Evolutionary conservation across 768 basidiomycete genomes (phyloP).

Genomic region (Boletus sp.): DNA sequence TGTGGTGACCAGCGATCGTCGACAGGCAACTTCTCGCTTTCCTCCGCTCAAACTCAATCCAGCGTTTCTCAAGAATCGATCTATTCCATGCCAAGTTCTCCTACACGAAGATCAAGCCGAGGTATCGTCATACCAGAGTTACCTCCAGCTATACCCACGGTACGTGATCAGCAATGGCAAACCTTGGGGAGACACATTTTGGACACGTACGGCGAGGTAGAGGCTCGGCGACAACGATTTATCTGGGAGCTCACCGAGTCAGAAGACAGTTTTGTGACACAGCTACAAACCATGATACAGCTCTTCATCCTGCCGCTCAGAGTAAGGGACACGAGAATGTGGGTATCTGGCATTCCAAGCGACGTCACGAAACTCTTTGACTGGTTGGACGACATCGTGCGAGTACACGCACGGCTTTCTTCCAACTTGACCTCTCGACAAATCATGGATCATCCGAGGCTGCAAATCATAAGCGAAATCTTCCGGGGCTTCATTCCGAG

Average conservation of each 20-base stretch:
- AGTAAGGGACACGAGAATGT: constrained; percentile 61
- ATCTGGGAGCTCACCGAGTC: constrained; percentile 68
- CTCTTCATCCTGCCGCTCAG: constrained; percentile 79
- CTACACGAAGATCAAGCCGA: constrained; percentile 9
- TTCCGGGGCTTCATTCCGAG: constrained; percentile 61
- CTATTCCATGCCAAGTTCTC: constrained; percentile 22
- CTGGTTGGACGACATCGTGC: constrained; percentile 85
- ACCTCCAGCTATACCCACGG: constrained; percentile 2
- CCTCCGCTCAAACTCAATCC: constrained; percentile 10
- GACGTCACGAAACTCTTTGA: constrained; percentile 75
- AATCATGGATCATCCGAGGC: constrained; percentile 40
- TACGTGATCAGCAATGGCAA: constrained; percentile 25
- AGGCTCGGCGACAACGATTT: constrained; percentile 62
- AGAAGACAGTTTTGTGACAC: constrained; percentile 67
- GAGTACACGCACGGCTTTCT: constrained; percentile 67
- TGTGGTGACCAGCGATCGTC: constrained; percentile 4
- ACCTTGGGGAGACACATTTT: constrained; percentile 20
- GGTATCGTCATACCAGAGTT: constrained; percentile 5
- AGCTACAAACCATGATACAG: constrained; percentile 62
- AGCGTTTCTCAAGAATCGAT: constrained; percentile 26
- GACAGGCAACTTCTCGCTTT: constrained; percentile 9
- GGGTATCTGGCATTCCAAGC: constrained; percentile 79
- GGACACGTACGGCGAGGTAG: constrained; percentile 43
- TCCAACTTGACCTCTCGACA: constrained; percentile 45
- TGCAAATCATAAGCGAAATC: constrained; percentile 55